Evolutionary conservation across 2,329 filamentous ascomycete species (phyloP), one percentile per base, ranked within the genome.

Genomic region (Chalara sp.): DNA sequence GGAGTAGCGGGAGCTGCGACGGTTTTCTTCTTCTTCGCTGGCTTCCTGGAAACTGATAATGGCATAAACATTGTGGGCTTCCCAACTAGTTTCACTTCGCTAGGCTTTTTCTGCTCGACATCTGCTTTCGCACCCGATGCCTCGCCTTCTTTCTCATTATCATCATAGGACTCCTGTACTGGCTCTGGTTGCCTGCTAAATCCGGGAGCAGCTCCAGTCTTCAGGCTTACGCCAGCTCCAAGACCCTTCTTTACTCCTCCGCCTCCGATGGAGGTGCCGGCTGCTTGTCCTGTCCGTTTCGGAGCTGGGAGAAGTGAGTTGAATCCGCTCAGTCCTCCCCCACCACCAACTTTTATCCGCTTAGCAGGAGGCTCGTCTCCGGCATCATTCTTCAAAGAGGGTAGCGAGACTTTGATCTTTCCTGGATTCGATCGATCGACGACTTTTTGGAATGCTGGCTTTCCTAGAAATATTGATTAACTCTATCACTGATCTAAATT

Each of bases 41-140:
- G 76, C 56, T 86, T 89, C 54, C 88, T 79, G 12, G 84, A 81
- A 11, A 96, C 90, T 1, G 91, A 96, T 37, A 96, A 73, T 4
- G 92, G 92, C 64, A 84, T 87, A 68, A 97, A 96, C 81, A 89
- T 87, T 67, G 91, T 80, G 10, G 89, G 81, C 60, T 91, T 93
- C 21, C 87, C 87, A 2, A 84, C 79, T 11, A 87, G 69, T 68
- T 87, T 85, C 12, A 86, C 77, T 52, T 79, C 74, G n/a, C 76
- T 77, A 30, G 76, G 68, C 61, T 81, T 62, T 61, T 81, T 75
- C 41, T 77, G 76, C 10, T 72, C 72, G 1, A 77, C 75, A 59
- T 73, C 70, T n/a, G 76, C 75, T 53, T 70, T 72, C 7, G 74
- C 70, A n/a, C 72, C 59, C 5, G 72, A 68, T 10, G 57, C 56